Evolutionary conservation across 2,329 filamentous ascomycete genomes (phyloP), one percentile per base, ranked within the genome.

Genomic region (Exophiala aquamarina): DNA sequence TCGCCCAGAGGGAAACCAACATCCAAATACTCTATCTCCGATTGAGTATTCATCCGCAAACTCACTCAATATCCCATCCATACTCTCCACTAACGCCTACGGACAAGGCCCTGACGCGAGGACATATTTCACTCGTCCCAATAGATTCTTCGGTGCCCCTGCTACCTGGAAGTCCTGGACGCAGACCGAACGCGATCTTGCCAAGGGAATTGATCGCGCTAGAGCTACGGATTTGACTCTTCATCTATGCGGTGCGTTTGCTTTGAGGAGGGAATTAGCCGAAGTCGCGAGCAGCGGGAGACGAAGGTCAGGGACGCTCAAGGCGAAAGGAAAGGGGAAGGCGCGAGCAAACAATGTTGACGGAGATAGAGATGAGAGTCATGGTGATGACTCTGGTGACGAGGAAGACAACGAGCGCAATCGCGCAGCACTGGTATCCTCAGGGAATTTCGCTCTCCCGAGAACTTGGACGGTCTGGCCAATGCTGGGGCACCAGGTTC

Each of bases 391-490:
- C 19, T 59, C 65, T 13, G 49, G 54, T 31, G 44, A 55, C 13
- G 26, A 49, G 4, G 53, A n/a, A n/a, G n/a, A n/a, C n/a, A n/a
- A n/a, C n/a, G n/a, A n/a, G n/a, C n/a, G n/a, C n/a, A n/a, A n/a
- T n/a, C n/a, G n/a, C n/a, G n/a, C n/a, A n/a, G n/a, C n/a, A n/a
- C n/a, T n/a, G n/a, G n/a, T n/a, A n/a, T n/a, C n/a, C n/a, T n/a
- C n/a, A n/a, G n/a, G n/a, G 55, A 62, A 41, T 2, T 72, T 76
- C 57, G 58, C 66, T 13, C 74, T 78, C 2, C 59, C 79, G 0
- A 80, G 77, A 49, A 55, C 63, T 3, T 96, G 92, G 91, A 88
- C 87, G 14, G 87, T 90, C 1, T 96, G 92, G 92, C 92, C 92
- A 3, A 65, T 94, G 61, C 74, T 75, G 15, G 72, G 78, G 3